Percentiles rank a stretch among this genome's conserved stretches.
phyloP scores from a whole-genome alignment of 345 rosid genomes.

The Eucalyptus pauciflora region DNA sequence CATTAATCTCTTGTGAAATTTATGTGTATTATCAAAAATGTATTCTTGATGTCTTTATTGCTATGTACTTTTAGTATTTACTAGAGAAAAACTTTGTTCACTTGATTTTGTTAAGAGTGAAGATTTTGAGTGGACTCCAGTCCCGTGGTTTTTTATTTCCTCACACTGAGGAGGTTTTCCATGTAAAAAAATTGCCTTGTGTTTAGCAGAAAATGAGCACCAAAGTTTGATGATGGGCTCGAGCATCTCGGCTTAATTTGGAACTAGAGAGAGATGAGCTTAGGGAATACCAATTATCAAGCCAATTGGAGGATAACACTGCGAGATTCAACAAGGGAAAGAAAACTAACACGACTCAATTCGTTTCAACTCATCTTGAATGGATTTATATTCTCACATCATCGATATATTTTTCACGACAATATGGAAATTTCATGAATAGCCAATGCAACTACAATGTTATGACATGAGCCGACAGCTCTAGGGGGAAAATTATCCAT shows the following conservation, averaged over 20 bases:
- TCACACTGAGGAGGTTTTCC: too few species aligned
- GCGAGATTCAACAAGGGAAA: fast-evolving
- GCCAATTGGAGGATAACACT: not conserved
- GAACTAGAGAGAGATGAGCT: not conserved
- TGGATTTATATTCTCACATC: not conserved
- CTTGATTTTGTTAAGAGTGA: too few species aligned
- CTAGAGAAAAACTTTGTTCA: too few species aligned
- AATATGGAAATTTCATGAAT: not conserved
- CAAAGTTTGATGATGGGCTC: not conserved
- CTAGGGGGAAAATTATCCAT: not conserved
- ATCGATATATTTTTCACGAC: not conserved
- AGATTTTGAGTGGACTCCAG: too few species aligned
- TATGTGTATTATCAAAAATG: too few species aligned
- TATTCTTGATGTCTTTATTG: too few species aligned
- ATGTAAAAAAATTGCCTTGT: too few species aligned
- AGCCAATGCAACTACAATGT: not conserved
- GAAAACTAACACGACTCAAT: fast-evolving
- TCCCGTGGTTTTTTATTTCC: too few species aligned
- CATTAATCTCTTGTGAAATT: too few species aligned
- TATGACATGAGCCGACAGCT: not conserved
- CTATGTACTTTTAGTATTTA: too few species aligned
- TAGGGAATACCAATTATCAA: not conserved
- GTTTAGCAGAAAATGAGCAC: not conserved
- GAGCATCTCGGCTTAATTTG: not conserved
- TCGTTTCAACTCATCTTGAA: not conserved